A percentile compares a stretch with the other conserved stretches of the same genome.
These are phyloP conservation scores for Pseudogymnoascus sp. DNA, from an alignment of 2,329 filamentous ascomycete species.

Conservation along the genomic window DNA sequence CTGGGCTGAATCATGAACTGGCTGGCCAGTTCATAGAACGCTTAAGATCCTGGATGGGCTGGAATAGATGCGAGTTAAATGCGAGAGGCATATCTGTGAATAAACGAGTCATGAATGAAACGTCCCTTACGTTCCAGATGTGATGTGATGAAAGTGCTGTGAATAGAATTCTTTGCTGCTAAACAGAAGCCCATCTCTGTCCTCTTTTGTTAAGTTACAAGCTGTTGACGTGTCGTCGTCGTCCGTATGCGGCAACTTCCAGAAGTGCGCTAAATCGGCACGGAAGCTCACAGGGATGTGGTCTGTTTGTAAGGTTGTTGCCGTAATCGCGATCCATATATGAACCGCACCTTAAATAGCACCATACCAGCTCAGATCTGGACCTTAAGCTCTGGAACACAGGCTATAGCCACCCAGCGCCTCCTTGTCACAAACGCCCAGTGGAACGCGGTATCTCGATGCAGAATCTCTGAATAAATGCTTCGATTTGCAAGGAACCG, in stretches of 20 bases:
- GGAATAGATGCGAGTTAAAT: not conserved
- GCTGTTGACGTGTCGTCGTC: not conserved
- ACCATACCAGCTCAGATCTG: not conserved
- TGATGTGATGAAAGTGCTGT: not conserved
- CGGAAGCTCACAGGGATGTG: slow-evolving; percentile 4
- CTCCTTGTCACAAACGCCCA: not conserved
- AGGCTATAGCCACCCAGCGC: not conserved
- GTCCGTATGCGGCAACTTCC: slow-evolving; percentile 4
- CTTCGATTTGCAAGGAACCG: slow-evolving; percentile 6
- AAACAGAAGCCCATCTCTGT: not conserved
- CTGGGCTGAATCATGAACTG: not conserved
- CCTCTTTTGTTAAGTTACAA: not conserved
- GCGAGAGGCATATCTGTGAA: not conserved
- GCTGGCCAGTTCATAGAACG: not conserved
- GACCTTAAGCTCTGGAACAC: not conserved
- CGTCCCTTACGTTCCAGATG: not conserved
- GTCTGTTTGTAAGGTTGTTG: slow-evolving; percentile 2
- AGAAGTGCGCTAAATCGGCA: slow-evolving; percentile 4
- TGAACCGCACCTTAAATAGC: slow-evolving; percentile 2
- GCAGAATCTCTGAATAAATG: not conserved
- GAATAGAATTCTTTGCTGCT: not conserved
- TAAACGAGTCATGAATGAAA: not conserved
- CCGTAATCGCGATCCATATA: slow-evolving; percentile 4
- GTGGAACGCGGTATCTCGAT: not conserved
- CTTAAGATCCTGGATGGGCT: not conserved